phyloP scores from a whole-genome alignment of 179 eudicot species.

The Vitellaria paradoxa region DNA sequence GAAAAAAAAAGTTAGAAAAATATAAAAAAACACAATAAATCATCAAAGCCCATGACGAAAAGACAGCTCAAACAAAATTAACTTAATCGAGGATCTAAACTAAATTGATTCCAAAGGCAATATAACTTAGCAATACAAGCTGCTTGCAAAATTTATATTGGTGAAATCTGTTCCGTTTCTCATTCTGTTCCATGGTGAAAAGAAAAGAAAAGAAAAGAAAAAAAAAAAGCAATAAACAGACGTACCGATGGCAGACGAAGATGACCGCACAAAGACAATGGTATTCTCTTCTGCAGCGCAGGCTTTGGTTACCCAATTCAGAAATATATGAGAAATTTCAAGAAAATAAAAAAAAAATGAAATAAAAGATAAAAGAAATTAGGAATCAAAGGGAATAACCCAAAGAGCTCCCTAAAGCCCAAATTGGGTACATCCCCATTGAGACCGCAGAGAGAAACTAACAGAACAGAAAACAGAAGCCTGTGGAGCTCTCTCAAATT shows the following conservation, averaged over 20 bases:
- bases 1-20: no score
- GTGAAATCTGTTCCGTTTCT: background rate
- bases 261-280: background rate
- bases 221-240: background rate
- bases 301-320: background rate
- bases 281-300: background rate
- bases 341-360: background rate
- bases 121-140: background rate
- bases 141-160: background rate
- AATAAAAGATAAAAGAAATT: background rate
- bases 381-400: background rate
- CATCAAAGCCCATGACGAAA: no score
- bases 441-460: background rate
- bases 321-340: background rate
- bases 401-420: conserved; percentile 17
- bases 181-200: background rate
- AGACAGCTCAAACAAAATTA: no score
- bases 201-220: background rate
- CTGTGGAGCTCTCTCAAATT: no score
- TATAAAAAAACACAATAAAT: no score
- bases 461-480: background rate
- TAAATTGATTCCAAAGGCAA: background rate
- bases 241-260: background rate
- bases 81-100: no score
- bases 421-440: conserved; percentile 15